Evolutionary conservation across 202 grass and related monocot species (phyloP).

Genomic region (Cymbopogon flexuosus): DNA sequence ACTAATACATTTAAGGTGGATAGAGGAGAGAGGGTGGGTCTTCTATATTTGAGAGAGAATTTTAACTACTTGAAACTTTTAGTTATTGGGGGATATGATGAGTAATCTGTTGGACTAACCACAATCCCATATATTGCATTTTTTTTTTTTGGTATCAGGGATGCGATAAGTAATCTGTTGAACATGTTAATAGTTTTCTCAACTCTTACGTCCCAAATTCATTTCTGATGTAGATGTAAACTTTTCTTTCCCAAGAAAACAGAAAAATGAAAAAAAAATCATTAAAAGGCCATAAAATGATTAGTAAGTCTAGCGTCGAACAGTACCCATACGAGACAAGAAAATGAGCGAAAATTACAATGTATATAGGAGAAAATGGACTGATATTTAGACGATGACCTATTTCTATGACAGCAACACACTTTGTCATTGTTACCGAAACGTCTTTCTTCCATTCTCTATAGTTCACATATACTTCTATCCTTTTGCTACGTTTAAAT

Average conservation of each 20-base stretch:
- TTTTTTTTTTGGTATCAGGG: background rate
- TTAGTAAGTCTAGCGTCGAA: background rate
- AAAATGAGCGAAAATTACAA: conserved; percentile 31
- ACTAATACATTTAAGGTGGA: background rate
- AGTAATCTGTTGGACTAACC: background rate
- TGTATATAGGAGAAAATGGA: conserved; percentile 18
- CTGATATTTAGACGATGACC: background rate
- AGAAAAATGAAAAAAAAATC: background rate
- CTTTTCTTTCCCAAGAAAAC: background rate
- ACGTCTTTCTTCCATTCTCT: background rate
- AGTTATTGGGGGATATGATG: background rate
- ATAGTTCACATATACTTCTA: background rate
- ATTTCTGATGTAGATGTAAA: background rate
- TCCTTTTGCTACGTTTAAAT: conserved; percentile 25
- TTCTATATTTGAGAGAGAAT: background rate
- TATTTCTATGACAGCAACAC: conserved; percentile 24
- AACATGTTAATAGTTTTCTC: background rate
- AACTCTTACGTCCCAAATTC: background rate
- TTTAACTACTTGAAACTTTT: no score
- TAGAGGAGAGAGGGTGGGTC: background rate
- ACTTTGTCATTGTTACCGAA: conserved; percentile 14
- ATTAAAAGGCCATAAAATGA: background rate
- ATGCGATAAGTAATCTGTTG: background rate
- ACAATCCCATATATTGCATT: background rate
- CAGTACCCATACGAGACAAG: background rate